Percentiles rank a stretch among this genome's conserved stretches.
Evolutionary conservation across 2,329 filamentous ascomycete genomes (phyloP).

Genomic region (Phaeosphaeriaceae sp.): DNA sequence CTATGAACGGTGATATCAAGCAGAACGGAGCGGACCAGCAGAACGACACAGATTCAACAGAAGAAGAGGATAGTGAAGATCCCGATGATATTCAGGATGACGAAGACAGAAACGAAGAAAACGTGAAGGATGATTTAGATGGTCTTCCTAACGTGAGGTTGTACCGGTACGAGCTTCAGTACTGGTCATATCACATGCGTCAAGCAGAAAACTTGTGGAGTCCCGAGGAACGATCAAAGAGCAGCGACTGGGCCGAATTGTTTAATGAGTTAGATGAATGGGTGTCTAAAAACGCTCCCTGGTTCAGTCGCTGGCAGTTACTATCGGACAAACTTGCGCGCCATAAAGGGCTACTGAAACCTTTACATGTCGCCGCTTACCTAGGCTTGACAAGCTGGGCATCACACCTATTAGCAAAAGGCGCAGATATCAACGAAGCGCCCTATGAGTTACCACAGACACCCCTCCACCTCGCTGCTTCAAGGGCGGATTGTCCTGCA

Average conservation of each 20-base stretch:
- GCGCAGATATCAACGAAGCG: not conserved
- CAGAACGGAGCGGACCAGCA: no score
- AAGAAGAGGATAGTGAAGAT: no score
- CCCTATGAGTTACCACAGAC: not conserved
- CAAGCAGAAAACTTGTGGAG: not conserved
- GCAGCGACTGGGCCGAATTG: not conserved
- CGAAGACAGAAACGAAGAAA: no score
- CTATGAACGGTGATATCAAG: no score
- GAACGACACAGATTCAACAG: no score
- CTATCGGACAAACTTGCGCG: not conserved
- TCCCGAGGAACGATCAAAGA: not conserved
- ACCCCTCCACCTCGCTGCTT: not conserved
- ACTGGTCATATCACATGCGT: not conserved
- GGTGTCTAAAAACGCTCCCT: not conserved
- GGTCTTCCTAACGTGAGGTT: not conserved
- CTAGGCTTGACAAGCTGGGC: not conserved
- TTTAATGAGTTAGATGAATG: not conserved
- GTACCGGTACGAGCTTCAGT: not conserved
- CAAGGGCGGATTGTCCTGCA: not conserved
- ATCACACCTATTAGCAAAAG: not conserved
- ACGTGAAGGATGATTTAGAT: no score
- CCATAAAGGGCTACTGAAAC: not conserved
- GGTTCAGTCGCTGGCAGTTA: not conserved
- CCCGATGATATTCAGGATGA: no score
- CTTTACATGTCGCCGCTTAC: not conserved